A percentile compares a stretch with the other conserved stretches of the same genome.
Evolutionary conservation across 2,329 filamentous ascomycete species (phyloP).

Genomic region (Penicillium vulpinum): DNA sequence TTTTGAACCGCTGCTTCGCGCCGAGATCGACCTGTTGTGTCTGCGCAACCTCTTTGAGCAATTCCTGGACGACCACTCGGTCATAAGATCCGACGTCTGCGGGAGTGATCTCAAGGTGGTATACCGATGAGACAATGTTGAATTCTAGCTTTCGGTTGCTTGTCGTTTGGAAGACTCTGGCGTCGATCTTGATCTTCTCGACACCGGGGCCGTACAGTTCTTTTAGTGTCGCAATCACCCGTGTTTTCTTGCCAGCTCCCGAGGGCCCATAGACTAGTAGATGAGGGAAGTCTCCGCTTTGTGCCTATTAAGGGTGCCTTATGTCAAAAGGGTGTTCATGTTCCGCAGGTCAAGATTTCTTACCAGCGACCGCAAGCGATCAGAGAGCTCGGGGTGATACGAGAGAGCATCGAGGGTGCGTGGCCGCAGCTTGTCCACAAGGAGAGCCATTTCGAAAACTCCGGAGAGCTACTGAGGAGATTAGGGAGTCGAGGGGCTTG

Average conservation of each 20-base stretch:
- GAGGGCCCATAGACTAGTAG: constrained; percentile 96
- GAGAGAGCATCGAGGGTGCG: constrained; percentile 61
- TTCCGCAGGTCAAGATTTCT: constrained; percentile 3
- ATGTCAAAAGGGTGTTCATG: constrained; percentile 8
- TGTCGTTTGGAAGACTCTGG: constrained; percentile 91
- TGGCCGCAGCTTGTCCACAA: constrained; percentile 64
- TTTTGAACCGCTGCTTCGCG: constrained; percentile 92
- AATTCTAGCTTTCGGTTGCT: constrained; percentile 98
- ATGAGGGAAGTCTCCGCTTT: constrained; percentile 96
- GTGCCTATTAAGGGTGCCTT: constrained; percentile 61
- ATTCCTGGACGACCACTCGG: constrained; percentile 89
- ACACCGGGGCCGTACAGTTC: constrained; percentile 93
- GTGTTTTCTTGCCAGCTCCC: constrained; percentile 95
- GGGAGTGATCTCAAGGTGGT: constrained; percentile 97
- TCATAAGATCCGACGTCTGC: constrained; percentile 97
- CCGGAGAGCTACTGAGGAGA: not conserved
- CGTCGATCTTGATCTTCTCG: constrained; percentile 99
- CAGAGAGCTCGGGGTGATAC: constrained; percentile 87
- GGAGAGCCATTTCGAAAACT: constrained; percentile 56
- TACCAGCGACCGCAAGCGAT: constrained; percentile 82
- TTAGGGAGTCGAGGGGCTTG: not conserved
- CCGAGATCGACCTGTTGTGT: constrained; percentile 96
- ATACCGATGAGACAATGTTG: constrained; percentile 95
- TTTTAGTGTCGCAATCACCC: constrained; percentile 91
- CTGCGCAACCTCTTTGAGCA: constrained; percentile 96